These are phyloP conservation scores for Kwoniella mangroviensis DNA, from an alignment of 768 basidiomycete species.

Conservation along the genomic window DNA sequence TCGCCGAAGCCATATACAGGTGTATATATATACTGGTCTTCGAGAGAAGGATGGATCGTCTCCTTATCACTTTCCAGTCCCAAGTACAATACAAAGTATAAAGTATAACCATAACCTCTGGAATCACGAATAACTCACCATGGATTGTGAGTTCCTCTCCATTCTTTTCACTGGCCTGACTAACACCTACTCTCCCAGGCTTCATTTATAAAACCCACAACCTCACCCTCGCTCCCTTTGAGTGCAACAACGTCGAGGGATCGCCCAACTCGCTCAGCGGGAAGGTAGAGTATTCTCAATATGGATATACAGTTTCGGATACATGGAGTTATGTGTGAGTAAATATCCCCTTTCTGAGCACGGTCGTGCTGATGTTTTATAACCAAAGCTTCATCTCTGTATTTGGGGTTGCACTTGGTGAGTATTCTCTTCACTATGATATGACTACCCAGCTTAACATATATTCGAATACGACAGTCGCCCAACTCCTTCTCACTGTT, in stretches of 20 bases:
- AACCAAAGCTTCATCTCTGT: conserved; percentile 22
- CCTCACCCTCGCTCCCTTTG: not conserved
- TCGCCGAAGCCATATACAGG: not conserved
- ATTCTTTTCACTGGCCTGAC: not conserved
- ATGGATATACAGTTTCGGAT: conserved; percentile 31
- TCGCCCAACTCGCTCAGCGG: conserved; percentile 28
- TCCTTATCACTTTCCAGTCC: not conserved
- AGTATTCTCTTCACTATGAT: conserved; percentile 9
- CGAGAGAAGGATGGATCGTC: not conserved
- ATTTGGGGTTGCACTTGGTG: conserved; percentile 17
- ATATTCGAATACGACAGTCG: conserved; percentile 8
- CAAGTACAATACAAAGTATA: no score
- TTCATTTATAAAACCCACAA: not conserved
- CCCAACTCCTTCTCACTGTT: conserved; percentile 23
- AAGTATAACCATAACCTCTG: not conserved
- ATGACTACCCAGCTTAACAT: not conserved
- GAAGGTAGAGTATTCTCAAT: conserved; percentile 26
- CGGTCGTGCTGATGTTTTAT: not conserved
- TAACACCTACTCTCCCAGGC: not conserved
- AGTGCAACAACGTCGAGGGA: conserved; percentile 34
- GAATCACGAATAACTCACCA: not conserved
- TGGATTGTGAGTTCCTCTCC: conserved; percentile 2
- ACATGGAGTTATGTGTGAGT: conserved; percentile 32
- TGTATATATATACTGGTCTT: not conserved
- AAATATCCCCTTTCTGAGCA: not conserved